These are phyloP conservation scores for Monosporascus sp. DNA, from an alignment of 2,329 filamentous ascomycete species.

Conservation along the genomic window DNA sequence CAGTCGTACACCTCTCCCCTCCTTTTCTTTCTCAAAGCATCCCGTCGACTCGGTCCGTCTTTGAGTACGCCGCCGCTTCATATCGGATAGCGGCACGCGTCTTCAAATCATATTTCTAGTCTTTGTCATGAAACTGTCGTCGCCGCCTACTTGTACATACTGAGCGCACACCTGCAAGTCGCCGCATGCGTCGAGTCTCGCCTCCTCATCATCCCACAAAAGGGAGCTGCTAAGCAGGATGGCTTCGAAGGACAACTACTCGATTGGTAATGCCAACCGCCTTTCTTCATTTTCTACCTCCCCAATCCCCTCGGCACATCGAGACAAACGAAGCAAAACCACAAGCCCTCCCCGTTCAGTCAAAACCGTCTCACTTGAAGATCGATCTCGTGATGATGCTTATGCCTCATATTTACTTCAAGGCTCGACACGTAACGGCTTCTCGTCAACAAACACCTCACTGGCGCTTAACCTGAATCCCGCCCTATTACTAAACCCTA, in stretches of 20 bases:
- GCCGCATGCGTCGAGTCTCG: conserved; percentile 4
- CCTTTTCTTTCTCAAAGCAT: background rate
- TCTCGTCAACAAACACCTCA: conserved; percentile 11
- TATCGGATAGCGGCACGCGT: too few species aligned
- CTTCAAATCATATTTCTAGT: background rate
- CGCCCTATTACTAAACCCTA: conserved; percentile 36
- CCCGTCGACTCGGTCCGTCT: background rate
- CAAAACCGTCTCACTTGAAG: conserved; percentile 4
- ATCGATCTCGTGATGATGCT: conserved; percentile 15
- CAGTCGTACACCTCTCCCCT: background rate
- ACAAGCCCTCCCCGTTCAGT: background rate
- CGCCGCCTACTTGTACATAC: background rate
- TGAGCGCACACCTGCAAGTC: conserved; percentile 10
- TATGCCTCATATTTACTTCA: conserved; percentile 9
- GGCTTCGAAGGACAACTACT: conserved; percentile 26
- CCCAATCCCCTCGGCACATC: background rate
- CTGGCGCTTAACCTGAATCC: conserved; percentile 32
- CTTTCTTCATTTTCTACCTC: background rate
- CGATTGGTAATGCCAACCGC: conserved; percentile 24
- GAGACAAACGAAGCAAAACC: conserved; percentile 3
- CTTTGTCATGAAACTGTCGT: conserved; percentile 14
- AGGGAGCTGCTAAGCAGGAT: conserved; percentile 18
- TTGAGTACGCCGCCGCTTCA: background rate
- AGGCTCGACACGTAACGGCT: conserved; percentile 22
- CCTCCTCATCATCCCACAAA: conserved; percentile 1